Base-by-base conservation (phyloP, 1,139 yeast species). In the Suhomyces coccinellae region DNA sequence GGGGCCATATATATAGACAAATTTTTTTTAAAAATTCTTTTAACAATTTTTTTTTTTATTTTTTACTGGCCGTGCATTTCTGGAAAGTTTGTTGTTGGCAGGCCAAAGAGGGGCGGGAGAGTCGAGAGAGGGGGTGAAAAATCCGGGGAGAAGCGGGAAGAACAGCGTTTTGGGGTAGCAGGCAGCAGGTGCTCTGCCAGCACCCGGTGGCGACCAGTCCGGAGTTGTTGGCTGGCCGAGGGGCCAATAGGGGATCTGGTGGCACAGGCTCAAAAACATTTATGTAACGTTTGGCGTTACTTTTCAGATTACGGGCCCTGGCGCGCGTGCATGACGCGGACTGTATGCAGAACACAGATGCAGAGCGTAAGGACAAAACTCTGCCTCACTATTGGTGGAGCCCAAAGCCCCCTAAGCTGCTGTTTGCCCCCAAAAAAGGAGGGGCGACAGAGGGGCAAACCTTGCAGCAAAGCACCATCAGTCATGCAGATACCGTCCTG, bases 1-100 rank as follows among this genome's bases (percentile, higher is more conserved):
- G 45, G 45, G 47, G 42, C 33, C 45, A 38, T 38, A 41, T 45
- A 45, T 45, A 45, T 45, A 45, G 39, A 31, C 43, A 44, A 46
- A 41, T 38, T 47, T 46, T 45, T 40, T 44, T 43, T 29, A 33
- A 42, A 42, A 37, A 13, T 38, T 39, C 38, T 43, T 38, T 36
- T 13, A 34, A 20, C 32, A 40, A 36, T 35, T 40, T 46, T 46
- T 44, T 38, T 37, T 42, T 27, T 41, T 34, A 27, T 37, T 44
- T 39, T 34, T 27, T 20, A 16, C 14, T 12, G 17, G 3, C 17
- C 41, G 38, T 45, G 40, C 41, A 41, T 45, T 42, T 40, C 17
- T 31, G 17, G 33, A 43, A 36, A 31, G 20, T 39, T 43, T 39
- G 39, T 31, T 32, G 29, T 27, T 15, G 24, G 39, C 27, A 32